Conservation (phyloP, 2,329 filamentous ascomycete species). For the Penicillium sp. region DNA sequence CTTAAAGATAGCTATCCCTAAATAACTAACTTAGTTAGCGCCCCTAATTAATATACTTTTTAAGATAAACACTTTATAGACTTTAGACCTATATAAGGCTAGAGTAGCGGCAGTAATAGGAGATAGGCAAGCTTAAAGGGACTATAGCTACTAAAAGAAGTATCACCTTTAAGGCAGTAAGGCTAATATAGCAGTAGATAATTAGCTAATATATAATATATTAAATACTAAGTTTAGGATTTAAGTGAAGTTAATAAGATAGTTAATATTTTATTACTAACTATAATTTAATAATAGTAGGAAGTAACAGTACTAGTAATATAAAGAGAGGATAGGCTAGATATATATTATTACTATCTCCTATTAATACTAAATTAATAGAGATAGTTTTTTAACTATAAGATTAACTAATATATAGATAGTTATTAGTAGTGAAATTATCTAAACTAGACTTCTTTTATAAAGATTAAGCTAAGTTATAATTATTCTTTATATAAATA, state of each 20-base stretch:
- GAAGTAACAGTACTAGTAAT: not conserved
- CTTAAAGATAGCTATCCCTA: not conserved
- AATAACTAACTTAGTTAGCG: not conserved
- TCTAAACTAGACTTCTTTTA: conserved; percentile 5
- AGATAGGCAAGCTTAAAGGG: too few relatives aligned
- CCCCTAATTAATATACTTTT: not conserved
- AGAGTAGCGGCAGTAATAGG: too few relatives aligned
- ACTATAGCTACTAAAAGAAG: not conserved
- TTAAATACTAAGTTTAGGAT: not conserved
- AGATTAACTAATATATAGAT: not conserved
- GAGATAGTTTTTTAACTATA: not conserved
- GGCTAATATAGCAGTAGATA: too few relatives aligned
- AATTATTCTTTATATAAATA: conserved; percentile 5
- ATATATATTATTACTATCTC: too few relatives aligned
- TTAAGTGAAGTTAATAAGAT: not conserved
- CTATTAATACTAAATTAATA: not conserved
- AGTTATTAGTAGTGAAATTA: not conserved
- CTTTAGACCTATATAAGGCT: too few relatives aligned
- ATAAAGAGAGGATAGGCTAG: too few relatives aligned
- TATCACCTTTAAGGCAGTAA: not conserved
- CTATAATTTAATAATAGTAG: not conserved
- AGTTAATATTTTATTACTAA: not conserved
- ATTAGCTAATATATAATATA: too few relatives aligned
- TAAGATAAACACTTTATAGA: not conserved
- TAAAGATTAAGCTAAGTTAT: conserved; percentile 2